Evolutionary conservation across 306 rosid genomes (phyloP), one percentile per base, ranked within the genome.

Genomic region (Trichosanthes truncata): DNA sequence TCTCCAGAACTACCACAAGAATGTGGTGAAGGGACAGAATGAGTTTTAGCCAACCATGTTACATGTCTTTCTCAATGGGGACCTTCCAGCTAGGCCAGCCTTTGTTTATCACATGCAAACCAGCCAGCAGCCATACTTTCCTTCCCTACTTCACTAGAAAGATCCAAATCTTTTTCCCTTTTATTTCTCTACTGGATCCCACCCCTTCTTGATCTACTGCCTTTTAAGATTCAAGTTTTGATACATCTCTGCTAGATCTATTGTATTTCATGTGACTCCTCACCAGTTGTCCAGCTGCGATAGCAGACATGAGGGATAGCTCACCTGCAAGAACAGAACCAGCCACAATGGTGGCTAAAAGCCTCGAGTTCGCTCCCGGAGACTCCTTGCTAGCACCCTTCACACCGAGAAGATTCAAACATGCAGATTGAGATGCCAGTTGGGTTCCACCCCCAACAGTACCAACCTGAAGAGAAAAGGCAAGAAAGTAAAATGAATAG

Each of bases 261-360:
- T 73, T 73, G 77, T 73, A 73, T 73, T 73, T 73, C 77, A 73
- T 73, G 40, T 73, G 77, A 45, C 77, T 73, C 25, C 3, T 73
- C 6, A 73, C 77, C 59, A 73, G 59, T 48, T 73, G 77, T 15
- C 77, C 92, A 7, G 90, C 90, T 35, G 92, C 87, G 63, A 89
- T 87, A 60, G 92, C 92, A 40, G 92, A 89, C 92, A 89, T 80
- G 21, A 89, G 87, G 1, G 92, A 89, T 18, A 89, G 86, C 82
- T 89, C 92, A n/a, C 92, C 92, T 0, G 92, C 92, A 0, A 89
- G 86, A 69, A 89, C 92, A 11, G 92, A 85, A 49, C 92, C 90
- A 6, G 92, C 89, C 33, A 89, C 87, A 49, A 89, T 53, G 79
- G 87, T 63, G 68, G 92, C 92, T 26, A 89, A 82, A 60, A 80